A percentile compares a stretch with the other conserved stretches of the same genome.
These are phyloP conservation scores for Nymphaea thermarum DNA, from an alignment of 164 flowering plant species.

Conservation along the genomic window DNA sequence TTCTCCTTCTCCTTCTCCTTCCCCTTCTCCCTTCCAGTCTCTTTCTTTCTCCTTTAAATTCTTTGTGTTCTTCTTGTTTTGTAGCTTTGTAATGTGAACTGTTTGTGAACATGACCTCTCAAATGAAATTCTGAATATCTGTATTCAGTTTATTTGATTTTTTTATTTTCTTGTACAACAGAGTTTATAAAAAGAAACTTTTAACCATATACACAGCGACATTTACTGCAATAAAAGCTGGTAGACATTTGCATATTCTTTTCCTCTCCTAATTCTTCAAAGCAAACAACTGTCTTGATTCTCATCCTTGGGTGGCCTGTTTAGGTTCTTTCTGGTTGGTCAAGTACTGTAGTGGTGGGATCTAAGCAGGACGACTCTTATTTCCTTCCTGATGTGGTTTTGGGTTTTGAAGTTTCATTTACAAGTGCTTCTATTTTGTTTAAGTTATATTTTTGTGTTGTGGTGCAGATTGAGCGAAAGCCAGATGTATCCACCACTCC, in stretches of 20 bases:
- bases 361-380: background rate
- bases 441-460: background rate
- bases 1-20: too few relatives aligned
- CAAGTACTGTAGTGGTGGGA: background rate
- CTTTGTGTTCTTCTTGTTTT: too few relatives aligned
- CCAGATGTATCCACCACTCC: constrained; percentile 4
- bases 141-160: too few relatives aligned
- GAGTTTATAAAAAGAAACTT: too few relatives aligned
- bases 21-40: too few relatives aligned
- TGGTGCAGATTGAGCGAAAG: constrained; percentile 15
- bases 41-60: too few relatives aligned
- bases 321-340: background rate
- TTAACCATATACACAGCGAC: background rate
- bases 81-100: too few relatives aligned
- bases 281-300: background rate
- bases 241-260: background rate
- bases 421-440: background rate
- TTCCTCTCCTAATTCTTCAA: background rate
- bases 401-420: background rate
- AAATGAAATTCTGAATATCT: too few relatives aligned
- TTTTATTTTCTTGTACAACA: too few relatives aligned
- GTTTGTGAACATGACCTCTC: too few relatives aligned
- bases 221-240: background rate
- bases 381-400: background rate
- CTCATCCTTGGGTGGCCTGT: background rate